A percentile compares a stretch with the other conserved stretches of the same genome.
phyloP scores from a whole-genome alignment of 2,329 filamentous ascomycete species.

The Ascochyta pisi region DNA sequence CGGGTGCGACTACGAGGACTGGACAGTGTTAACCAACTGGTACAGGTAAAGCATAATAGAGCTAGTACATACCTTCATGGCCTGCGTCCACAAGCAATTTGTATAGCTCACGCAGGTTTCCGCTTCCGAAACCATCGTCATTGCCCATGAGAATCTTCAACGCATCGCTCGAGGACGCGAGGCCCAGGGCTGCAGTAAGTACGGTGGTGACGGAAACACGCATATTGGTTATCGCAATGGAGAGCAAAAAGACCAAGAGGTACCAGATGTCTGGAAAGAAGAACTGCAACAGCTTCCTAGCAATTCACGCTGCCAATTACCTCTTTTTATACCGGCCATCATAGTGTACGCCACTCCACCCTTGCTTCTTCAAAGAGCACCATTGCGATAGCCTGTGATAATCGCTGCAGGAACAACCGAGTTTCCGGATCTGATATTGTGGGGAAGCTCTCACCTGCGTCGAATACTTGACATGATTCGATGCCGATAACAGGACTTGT shows the following conservation, averaged over 20 bases:
- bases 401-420: slow-evolving; percentile 15
- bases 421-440: slow-evolving; percentile 1
- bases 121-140: slow-evolving; percentile 50
- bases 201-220: slow-evolving; percentile 22
- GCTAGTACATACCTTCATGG: slow-evolving; percentile 29
- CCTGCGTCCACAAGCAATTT: slow-evolving; percentile 34
- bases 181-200: slow-evolving; percentile 26
- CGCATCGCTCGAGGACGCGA: slow-evolving; percentile 24
- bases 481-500: slow-evolving; percentile 10
- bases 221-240: slow-evolving; percentile 16
- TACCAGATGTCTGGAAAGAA: too few species aligned
- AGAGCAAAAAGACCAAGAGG: not conserved
- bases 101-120: slow-evolving; percentile 47
- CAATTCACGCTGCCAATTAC: not conserved
- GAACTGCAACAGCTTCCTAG: not conserved
- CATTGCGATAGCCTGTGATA: slow-evolving; percentile 4
- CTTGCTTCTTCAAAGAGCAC: not conserved
- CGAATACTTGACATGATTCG: slow-evolving; percentile 8
- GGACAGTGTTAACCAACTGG: not conserved
- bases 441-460: slow-evolving; percentile 9
- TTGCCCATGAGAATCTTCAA: slow-evolving; percentile 50
- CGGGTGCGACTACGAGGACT: slow-evolving; percentile 54
- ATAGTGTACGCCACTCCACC: not conserved
- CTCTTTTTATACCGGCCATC: slow-evolving; percentile 1
- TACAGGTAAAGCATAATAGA: not conserved